A percentile compares a stretch with the other conserved stretches of the same genome.
Conservation (phyloP, 1,284 basidiomycete genomes). For the Xerocomus cyaneibrunnescens region DNA sequence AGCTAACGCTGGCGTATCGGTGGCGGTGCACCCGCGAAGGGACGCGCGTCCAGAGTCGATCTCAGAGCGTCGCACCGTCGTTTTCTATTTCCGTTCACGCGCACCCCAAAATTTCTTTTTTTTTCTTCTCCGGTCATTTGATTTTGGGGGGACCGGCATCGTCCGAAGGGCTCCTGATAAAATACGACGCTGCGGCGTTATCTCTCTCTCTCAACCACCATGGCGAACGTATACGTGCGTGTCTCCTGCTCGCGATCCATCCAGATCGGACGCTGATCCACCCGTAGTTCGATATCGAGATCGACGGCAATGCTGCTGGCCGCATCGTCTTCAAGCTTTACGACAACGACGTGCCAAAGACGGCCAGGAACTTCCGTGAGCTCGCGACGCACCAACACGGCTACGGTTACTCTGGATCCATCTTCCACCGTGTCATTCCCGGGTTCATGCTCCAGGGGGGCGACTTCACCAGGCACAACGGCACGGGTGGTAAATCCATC, state of each 20-base stretch:
- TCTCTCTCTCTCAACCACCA: conserved; percentile 23
- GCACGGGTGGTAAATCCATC: conserved; percentile 92
- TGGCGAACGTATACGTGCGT: conserved; percentile 47
- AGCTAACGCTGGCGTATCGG: too few species aligned
- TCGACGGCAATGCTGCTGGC: conserved; percentile 55
- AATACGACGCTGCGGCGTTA: background rate
- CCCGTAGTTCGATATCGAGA: conserved; percentile 74
- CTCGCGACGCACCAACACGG: conserved; percentile 79
- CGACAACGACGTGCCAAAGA: conserved; percentile 69
- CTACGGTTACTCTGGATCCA: conserved; percentile 61
- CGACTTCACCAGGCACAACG: conserved; percentile 72
- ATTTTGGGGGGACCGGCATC: conserved; percentile 2
- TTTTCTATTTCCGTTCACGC: too few species aligned
- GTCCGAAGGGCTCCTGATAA: background rate
- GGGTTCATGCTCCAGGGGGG: conserved; percentile 66
- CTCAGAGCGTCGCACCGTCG: too few species aligned
- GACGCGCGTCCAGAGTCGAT: too few species aligned
- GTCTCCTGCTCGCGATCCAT: background rate
- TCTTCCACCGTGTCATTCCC: conserved; percentile 83
- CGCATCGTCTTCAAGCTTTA: conserved; percentile 86
- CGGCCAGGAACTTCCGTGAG: conserved; percentile 88
- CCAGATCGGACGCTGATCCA: background rate
- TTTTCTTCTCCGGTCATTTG: too few species aligned
- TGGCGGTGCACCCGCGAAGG: too few species aligned
- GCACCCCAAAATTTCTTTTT: too few species aligned